Evolutionary conservation across 202 grass and related monocot species (phyloP), one percentile per base, ranked within the genome.

Genomic region (Miscanthus sacchariflorus): DNA sequence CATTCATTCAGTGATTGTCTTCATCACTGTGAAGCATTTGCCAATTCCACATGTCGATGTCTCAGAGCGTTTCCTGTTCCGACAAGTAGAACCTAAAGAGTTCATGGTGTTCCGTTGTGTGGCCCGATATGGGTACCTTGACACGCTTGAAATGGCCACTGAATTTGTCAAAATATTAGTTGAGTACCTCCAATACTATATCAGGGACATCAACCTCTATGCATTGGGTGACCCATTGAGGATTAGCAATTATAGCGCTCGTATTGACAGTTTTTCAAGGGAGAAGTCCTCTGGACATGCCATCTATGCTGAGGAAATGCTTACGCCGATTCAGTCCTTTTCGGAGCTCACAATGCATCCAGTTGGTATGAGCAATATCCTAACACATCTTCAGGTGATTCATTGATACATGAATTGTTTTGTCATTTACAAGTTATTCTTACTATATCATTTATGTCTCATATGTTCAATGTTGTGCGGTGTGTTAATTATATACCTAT

Each of bases 101-200:
- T 42, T 74, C 35, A 87, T 86, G 77, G 85, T 94, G 56, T 94
- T 94, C 43, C 81, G 89, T 19, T 94, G 92, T 45, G 92, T 94
- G 72, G 89, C 81, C 0, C 84, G 92, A 5, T 94, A 94, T 12
- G 92, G 92, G 12, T 94, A 94, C 58, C 74, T 82, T 33, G 92
- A 94, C 74, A 87, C 66, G 0, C 72, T 94, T 4, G 92, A 94
- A 56, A 76, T 82, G 77, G 72, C 92, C 39, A 58, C 9, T 0
- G 81, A 85, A 12, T 94, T 94, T 12, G 92, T 89, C 18, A 17
- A 19, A 12, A 85, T 86, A 5, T 68, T 94, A 7, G 82, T 94
- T 35, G 92, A 84, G 75, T 80, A 91, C 12, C 89, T 94, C 18
- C 90, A 94, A n/a, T 83, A 87, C 54, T 94, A 82, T 36, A 27